Evolutionary conservation across 805 yeast species (phyloP).

Genomic region (Kuraishia molischiana): DNA sequence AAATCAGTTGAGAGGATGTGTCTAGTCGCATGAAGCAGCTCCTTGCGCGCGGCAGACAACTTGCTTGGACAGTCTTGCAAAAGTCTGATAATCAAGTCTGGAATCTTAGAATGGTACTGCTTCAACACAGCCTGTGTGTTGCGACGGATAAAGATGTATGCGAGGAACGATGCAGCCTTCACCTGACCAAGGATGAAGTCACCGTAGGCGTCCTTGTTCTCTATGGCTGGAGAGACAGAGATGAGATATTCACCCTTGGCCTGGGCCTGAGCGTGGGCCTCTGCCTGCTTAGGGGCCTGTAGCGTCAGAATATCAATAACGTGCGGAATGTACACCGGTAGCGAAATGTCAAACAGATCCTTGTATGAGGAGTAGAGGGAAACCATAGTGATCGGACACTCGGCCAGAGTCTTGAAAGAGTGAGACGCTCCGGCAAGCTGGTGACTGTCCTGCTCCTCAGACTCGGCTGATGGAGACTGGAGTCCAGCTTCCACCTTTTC

Average conservation of each 20-base stretch:
- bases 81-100: conserved; percentile 77
- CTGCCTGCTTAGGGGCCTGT: conserved; percentile 75
- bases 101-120: conserved; percentile 56
- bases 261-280: conserved; percentile 50
- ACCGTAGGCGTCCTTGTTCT: conserved; percentile 69
- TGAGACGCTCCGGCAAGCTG: conserved; percentile 56
- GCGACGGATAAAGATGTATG: conserved; percentile 83
- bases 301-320: conserved; percentile 64
- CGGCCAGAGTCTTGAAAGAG: conserved; percentile 88
- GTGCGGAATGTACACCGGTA: conserved; percentile 73
- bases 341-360: conserved; percentile 55
- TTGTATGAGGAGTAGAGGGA: conserved; percentile 84
- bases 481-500: neutral
- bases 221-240: conserved; percentile 65
- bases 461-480: conserved; percentile 15
- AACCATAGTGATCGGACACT: conserved; percentile 96
- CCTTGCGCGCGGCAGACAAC: conserved; percentile 84
- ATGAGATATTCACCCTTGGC: conserved; percentile 50
- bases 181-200: conserved; percentile 91
- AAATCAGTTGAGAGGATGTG: conserved; percentile 91
- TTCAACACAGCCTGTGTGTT: conserved; percentile 58
- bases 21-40: conserved; percentile 84
- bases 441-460: conserved; percentile 32
- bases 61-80: conserved; percentile 95
- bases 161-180: conserved; percentile 90